Evolutionary conservation across 1,284 basidiomycete genomes (phyloP), one percentile per base, ranked within the genome.

Genomic region (Ustilago bromivora): DNA sequence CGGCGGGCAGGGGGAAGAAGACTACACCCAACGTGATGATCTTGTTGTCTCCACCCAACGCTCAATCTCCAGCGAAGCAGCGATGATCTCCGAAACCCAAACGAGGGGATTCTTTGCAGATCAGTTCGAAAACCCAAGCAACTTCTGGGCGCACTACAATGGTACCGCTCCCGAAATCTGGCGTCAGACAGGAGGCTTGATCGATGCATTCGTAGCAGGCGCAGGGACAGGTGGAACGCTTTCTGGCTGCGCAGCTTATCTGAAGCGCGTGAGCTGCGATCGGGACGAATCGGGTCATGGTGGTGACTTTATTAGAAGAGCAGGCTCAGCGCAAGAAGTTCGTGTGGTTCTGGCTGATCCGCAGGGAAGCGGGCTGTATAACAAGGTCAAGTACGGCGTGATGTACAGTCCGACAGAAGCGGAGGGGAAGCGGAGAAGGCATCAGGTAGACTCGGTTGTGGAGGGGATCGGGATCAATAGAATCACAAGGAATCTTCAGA

Each of bases 161-260:
- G 93, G 94, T 1, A 99, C 96, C 0, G 97, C 94, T 0, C 95
- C 95, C 0, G 97, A 99, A 87, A 95, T 99, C 46, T 95, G 95
- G 92, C 89, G 92, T 57, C 97, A 99, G 84, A 95, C 94, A 0
- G 92, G 91, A 76, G 95, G 95, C 1, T 87, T 88, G 28, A 79
- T 98, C 1, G 90, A 93, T 81, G 95, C 93, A 3, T 98, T 98
- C 83, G 92, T 99, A 34, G 91, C 92, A n/a, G 97, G 97, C 1
- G 95, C 96, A 69, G 95, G 94, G 90, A 99, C 96, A 0, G 97
- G 97, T 6, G 97, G 97, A 3, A 98, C 96, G 0, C 90, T 99
- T 43, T 92, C 94, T 0, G 97, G 96, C 0, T 91, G 90, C 1
- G 94, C 94, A 0, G 90, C 89, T 51, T 97, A 90, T 82, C 88